Conservation (phyloP, 495 filamentous ascomycete genomes). For the Platismatia glauca region DNA sequence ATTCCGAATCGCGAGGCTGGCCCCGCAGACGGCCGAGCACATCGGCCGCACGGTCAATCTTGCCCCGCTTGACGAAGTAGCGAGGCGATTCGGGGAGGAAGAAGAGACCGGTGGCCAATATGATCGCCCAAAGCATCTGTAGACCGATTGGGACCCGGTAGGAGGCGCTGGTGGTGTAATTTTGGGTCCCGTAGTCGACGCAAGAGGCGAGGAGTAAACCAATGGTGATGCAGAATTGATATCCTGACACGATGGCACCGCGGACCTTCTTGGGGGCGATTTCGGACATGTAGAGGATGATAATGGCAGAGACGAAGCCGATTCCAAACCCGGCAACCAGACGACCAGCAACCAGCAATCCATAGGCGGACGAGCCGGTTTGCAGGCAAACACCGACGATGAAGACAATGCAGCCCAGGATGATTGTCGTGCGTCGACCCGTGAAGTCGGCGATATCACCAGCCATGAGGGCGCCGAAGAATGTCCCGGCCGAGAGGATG, state of each 20-base stretch:
- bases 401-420: slow-evolving; percentile 47
- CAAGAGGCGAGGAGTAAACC: slow-evolving; percentile 44
- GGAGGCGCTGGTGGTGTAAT: slow-evolving; percentile 28
- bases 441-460: slow-evolving; percentile 48
- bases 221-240: slow-evolving; percentile 39
- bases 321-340: slow-evolving; percentile 64
- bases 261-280: slow-evolving; percentile 36
- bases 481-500: slow-evolving; percentile 51
- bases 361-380: slow-evolving; percentile 35
- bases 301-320: slow-evolving; percentile 64
- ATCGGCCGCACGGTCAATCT: slow-evolving; percentile 45
- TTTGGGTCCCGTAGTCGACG: slow-evolving; percentile 45
- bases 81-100: slow-evolving; percentile 58
- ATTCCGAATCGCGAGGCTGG: slow-evolving; percentile 31
- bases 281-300: slow-evolving; percentile 43
- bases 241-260: slow-evolving; percentile 41
- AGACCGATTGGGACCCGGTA: slow-evolving; percentile 31
- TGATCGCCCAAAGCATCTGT: slow-evolving; percentile 62
- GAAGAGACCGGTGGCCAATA: slow-evolving; percentile 57
- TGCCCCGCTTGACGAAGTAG: slow-evolving; percentile 48
- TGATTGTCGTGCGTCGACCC: slow-evolving; percentile 50
- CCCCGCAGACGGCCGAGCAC: slow-evolving; percentile 39
- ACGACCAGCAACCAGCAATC: slow-evolving; percentile 59
- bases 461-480: slow-evolving; percentile 51
- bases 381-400: slow-evolving; percentile 47